Evolutionary conservation across 225 moss, liverwort and hornwort genomes (phyloP).

Genomic region (Straminergon stramineum): DNA sequence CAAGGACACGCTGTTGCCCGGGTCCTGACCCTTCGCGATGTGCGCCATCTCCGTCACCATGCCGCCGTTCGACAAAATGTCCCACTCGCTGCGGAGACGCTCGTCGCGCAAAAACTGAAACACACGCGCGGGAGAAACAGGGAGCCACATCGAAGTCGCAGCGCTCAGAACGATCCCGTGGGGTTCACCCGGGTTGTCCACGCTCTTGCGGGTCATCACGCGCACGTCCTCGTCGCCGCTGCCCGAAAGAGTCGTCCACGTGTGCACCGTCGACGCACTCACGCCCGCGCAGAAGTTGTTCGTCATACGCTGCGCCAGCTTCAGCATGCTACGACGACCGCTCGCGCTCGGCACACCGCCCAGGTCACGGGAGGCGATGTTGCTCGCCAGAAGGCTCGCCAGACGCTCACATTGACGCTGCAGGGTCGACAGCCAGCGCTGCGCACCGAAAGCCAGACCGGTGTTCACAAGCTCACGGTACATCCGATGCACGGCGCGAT

Average conservation of each 20-base stretch:
- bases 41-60: slow-evolving; percentile 56
- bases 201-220: slow-evolving; percentile 95
- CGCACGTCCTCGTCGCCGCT: slow-evolving; percentile 95
- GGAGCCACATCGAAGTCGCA: slow-evolving; percentile 90
- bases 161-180: slow-evolving; percentile 90
- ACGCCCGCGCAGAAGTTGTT: slow-evolving; percentile 97
- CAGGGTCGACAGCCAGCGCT: slow-evolving; percentile 77
- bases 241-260: slow-evolving; percentile 76
- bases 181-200: slow-evolving; percentile 95
- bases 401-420: slow-evolving; percentile 84
- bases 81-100: slow-evolving; percentile 52
- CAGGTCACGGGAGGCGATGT: slow-evolving; percentile 59
- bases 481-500: slow-evolving; percentile 68
- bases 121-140: slow-evolving; percentile 40
- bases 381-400: slow-evolving; percentile 79
- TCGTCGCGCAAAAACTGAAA: slow-evolving; percentile 46
- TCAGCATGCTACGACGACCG: slow-evolving; percentile 71
- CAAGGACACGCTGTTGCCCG: slow-evolving; percentile 45
- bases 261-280: slow-evolving; percentile 78
- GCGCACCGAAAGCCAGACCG: slow-evolving; percentile 81
- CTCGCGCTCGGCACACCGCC: slow-evolving; percentile 74
- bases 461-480: slow-evolving; percentile 75
- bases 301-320: slow-evolving; percentile 90
- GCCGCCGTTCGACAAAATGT: slow-evolving; percentile 48
- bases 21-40: slow-evolving; percentile 52